Conservation (phyloP, 2,329 filamentous ascomycete species). For the Ilyonectria sp. region DNA sequence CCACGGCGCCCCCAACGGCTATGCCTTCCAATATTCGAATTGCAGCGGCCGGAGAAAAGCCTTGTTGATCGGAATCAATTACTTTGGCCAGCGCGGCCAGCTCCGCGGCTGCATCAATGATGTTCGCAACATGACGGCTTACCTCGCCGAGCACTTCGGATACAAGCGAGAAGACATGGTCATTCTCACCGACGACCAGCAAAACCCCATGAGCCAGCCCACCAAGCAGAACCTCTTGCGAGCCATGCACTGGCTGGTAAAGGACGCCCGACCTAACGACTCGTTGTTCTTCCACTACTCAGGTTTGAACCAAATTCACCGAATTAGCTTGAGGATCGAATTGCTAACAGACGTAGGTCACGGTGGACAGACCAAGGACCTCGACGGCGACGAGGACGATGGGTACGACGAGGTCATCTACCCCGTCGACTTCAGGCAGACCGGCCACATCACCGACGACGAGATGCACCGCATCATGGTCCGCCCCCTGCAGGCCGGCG, state of each 20-base stretch:
- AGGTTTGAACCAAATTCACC: constrained; percentile 66
- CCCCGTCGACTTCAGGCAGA: constrained; percentile 84
- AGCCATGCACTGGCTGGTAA: constrained; percentile 98
- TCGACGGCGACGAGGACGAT: constrained; percentile 85
- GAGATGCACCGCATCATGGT: constrained; percentile 86
- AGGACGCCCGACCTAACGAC: constrained; percentile 92
- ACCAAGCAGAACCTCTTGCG: constrained; percentile 95
- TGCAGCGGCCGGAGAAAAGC: constrained; percentile 93
- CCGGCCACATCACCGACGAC: constrained; percentile 87
- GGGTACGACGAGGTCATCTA: constrained; percentile 90
- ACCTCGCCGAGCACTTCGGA: constrained; percentile 89
- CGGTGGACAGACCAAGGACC: constrained; percentile 85
- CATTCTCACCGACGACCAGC: constrained; percentile 94
- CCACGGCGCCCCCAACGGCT: constrained; percentile 83
- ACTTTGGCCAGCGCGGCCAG: constrained; percentile 93
- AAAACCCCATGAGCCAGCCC: constrained; percentile 97
- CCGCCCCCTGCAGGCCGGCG: constrained; percentile 67
- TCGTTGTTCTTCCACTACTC: constrained; percentile 99
- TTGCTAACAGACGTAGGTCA: constrained; percentile 67
- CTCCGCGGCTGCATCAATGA: constrained; percentile 96
- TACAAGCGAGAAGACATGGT: constrained; percentile 99
- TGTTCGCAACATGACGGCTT: constrained; percentile 95
- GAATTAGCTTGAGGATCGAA: not conserved
- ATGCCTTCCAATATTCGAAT: constrained; percentile 91
- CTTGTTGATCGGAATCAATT: constrained; percentile 94